Conservation (phyloP, 75 land plant genomes). For the Chamaecyparis obtusa region DNA sequence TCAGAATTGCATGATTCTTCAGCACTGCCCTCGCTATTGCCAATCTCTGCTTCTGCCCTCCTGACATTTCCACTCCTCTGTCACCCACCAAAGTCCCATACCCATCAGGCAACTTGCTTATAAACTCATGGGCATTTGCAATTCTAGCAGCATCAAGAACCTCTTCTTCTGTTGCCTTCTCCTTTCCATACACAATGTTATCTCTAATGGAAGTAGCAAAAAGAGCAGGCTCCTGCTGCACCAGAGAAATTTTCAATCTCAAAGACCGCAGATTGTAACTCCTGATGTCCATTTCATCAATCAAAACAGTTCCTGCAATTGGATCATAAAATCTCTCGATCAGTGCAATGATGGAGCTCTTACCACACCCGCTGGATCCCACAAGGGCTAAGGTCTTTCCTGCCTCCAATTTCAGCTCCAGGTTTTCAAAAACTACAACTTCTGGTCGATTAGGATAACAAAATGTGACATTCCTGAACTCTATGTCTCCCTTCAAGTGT, state of each 20-base stretch:
- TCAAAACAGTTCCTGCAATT: constrained; percentile 26
- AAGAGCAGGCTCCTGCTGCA: constrained; percentile 60
- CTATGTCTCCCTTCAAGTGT: no score
- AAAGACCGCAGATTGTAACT: constrained; percentile 45
- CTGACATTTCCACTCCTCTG: constrained; percentile 55
- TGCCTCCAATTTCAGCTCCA: constrained; percentile 34
- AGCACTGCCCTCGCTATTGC: constrained; percentile 63
- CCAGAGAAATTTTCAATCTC: constrained; percentile 47
- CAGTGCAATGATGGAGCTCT: constrained; percentile 31
- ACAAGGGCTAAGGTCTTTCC: constrained; percentile 22
- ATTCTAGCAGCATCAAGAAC: constrained; percentile 40
- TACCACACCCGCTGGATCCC: constrained; percentile 14
- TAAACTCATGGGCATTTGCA: constrained; percentile 53
- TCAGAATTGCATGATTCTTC: constrained; percentile 46
- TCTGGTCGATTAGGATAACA: constrained; percentile 58
- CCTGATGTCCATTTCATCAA: constrained; percentile 43
- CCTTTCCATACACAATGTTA: constrained; percentile 54
- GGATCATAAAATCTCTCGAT: constrained; percentile 61
- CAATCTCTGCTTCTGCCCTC: constrained; percentile 68
- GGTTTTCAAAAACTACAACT: constrained; percentile 26
- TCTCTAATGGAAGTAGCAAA: constrained; percentile 46
- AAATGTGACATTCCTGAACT: constrained; percentile 33
- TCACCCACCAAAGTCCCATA: constrained; percentile 60
- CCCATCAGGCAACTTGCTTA: constrained; percentile 56
- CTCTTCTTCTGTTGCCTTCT: constrained; percentile 43